Percentiles rank a stretch among this genome's conserved stretches.
Conservation (phyloP, 768 basidiomycete species). For the Pilatotrama ljubarskyi region DNA sequence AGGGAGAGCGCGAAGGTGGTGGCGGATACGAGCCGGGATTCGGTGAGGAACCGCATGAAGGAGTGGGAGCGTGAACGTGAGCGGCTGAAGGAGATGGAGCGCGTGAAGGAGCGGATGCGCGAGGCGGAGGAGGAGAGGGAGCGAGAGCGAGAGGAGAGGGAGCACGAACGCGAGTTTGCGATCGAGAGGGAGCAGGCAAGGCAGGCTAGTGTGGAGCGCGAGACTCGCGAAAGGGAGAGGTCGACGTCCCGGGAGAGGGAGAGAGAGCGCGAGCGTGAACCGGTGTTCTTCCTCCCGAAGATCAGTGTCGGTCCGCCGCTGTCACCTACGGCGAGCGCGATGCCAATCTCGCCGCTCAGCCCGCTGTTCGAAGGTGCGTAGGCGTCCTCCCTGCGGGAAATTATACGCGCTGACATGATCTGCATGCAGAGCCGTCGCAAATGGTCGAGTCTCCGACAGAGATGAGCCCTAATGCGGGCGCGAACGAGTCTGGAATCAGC, state of each 20-base stretch:
- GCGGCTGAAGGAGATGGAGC: slow-evolving; percentile 67
- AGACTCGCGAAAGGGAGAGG: slow-evolving; percentile 11
- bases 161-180: slow-evolving; percentile 28
- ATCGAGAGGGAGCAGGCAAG: slow-evolving; percentile 28
- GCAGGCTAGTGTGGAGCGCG: slow-evolving; percentile 5
- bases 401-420: background rate
- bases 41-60: slow-evolving; percentile 58
- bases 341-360: slow-evolving; percentile 27
- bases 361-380: slow-evolving; percentile 29
- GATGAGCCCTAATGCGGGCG: slow-evolving; percentile 7
- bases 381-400: too few species aligned
- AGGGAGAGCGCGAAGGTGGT: background rate
- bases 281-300: slow-evolving; percentile 18
- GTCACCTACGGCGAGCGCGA: slow-evolving; percentile 18
- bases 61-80: slow-evolving; percentile 78
- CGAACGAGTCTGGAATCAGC: slow-evolving; percentile 42
- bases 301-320: slow-evolving; percentile 19
- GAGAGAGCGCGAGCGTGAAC: background rate
- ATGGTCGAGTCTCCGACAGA: slow-evolving; percentile 15
- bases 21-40: slow-evolving; percentile 21
- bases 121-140: slow-evolving; percentile 45
- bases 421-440: slow-evolving; percentile 21
- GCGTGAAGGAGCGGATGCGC: slow-evolving; percentile 55
- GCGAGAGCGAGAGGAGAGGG: slow-evolving; percentile 27
- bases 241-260: background rate